Evolutionary conservation across 495 filamentous ascomycete species (phyloP), one percentile per base, ranked within the genome.

Genomic region (Terfezia claveryi): DNA sequence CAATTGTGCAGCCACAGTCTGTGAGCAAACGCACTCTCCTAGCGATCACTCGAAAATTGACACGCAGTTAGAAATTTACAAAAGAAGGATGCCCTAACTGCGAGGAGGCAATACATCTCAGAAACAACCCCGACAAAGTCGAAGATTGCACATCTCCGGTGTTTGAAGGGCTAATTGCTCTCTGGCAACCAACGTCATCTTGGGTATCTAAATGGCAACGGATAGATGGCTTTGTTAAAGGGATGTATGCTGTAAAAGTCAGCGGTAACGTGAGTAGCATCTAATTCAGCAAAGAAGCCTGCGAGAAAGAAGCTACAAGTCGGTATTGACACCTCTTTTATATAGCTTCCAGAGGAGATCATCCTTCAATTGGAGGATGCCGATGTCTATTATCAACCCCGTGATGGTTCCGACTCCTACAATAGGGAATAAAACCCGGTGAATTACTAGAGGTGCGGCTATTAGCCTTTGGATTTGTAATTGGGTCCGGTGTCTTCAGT

Each of bases 141-240:
- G 76, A 83, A 62, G 86, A 88, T 69, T 94, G 87, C 76, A 98
- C 91, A 32, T 94, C 87, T 1, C 82, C 86, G 62, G 87, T 94
- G 56, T 98, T 84, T 64, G 89, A 98, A 65, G 89, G 89, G 10
- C 67, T 95, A 54, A 83, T 94, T 57, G 74, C 82, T 12, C 71
- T 94, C 23, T 75, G 79, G n/a, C 78, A 93, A 57, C 86, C 87
- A 8, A 67, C 68, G 23, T 76, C 70, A 54, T 87, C 82, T 62
- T 98, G 91, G 91, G 84, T 95, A 44, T 86, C 89, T 20, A 82
- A 85, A 62, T 94, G 85, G 83, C 86, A 95, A 70, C 75, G 91
- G n/a, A 67, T 96, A 54, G 82, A 94, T 68, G 77, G 75, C 32
- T 94, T 86, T 68, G 80, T 87, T 52, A 75, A 77, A 36, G 91